Conservation (phyloP, 352 stramenopile genomes). For the Hyaloperonospora arabidopsidis region DNA sequence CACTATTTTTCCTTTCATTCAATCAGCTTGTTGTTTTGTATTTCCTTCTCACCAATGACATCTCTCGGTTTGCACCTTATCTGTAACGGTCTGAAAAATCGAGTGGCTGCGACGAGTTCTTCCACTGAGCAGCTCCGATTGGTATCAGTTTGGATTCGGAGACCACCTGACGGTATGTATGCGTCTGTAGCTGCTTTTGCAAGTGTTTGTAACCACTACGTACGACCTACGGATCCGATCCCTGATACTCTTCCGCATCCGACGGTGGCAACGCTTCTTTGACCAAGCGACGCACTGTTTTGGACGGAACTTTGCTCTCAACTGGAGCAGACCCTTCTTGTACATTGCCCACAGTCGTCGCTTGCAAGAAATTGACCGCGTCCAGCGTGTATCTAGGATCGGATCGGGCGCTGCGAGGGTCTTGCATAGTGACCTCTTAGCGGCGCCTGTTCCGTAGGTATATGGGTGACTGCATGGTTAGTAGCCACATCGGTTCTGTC, state of each 20-base stretch:
- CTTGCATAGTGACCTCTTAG: constrained; percentile 5
- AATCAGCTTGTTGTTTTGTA: neutral
- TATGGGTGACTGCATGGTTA: constrained; percentile 65
- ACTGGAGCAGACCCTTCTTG: neutral
- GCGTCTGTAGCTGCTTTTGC: neutral
- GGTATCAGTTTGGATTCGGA: constrained; percentile 77
- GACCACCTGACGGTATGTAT: constrained; percentile 73
- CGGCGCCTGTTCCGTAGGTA: constrained; percentile 71
- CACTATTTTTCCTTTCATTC: too few species aligned
- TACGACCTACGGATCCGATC: constrained; percentile 30
- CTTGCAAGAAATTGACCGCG: constrained; percentile 36
- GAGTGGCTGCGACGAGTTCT: constrained; percentile 15
- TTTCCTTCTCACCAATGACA: constrained; percentile 13
- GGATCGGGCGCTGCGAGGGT: constrained; percentile 34
- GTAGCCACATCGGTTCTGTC: constrained; percentile 21
- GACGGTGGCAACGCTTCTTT: constrained; percentile 19
- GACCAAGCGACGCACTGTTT: constrained; percentile 21
- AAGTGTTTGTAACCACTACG: neutral
- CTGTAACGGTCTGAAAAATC: constrained; percentile 9
- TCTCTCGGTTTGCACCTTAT: neutral
- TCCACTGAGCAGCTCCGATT: neutral
- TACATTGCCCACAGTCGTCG: constrained; percentile 17
- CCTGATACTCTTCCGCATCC: constrained; percentile 22
- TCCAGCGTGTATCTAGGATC: constrained; percentile 81
- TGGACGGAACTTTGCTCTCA: neutral